Evolutionary conservation across 139 green algal genomes (phyloP).

Genomic region (Chlamydomonas eustigma): DNA sequence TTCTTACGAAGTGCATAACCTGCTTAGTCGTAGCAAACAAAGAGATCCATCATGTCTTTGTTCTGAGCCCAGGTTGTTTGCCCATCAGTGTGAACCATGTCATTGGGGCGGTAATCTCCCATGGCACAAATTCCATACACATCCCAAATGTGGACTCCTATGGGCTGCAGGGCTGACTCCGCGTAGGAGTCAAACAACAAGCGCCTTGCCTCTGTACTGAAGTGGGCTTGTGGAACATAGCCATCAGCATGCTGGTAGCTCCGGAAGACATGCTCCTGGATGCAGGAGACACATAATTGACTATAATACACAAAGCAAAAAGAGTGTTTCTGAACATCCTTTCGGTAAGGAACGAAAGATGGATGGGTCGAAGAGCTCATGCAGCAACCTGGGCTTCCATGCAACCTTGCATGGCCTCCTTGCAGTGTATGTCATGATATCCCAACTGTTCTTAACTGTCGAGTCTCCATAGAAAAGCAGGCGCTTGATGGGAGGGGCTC

Average conservation of each 20-base stretch:
- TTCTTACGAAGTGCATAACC: no score
- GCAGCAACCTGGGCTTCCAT: neutral
- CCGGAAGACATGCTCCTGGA: neutral
- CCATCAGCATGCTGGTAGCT: neutral
- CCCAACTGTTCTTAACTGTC: neutral
- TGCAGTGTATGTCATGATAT: neutral
- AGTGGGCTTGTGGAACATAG: neutral
- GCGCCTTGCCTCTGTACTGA: neutral
- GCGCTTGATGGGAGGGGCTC: neutral
- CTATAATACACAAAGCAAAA: no score
- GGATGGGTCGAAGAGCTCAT: neutral
- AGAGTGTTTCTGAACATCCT: no score
- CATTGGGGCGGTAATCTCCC: neutral
- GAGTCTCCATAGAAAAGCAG: neutral
- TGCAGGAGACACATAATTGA: no score
- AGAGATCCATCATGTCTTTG: conserved; percentile 7
- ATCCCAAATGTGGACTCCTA: conserved; percentile 4
- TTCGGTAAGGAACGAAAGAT: no score
- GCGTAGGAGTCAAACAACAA: conserved; percentile 9
- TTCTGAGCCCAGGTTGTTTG: neutral
- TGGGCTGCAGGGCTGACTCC: neutral
- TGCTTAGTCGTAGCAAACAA: neutral
- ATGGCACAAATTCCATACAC: neutral
- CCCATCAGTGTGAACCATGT: conserved; percentile 3
- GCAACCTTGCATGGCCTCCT: neutral